Evolutionary conservation across 352 stramenopile species (phyloP).

Genomic region (Phytophthora hibernalis): DNA sequence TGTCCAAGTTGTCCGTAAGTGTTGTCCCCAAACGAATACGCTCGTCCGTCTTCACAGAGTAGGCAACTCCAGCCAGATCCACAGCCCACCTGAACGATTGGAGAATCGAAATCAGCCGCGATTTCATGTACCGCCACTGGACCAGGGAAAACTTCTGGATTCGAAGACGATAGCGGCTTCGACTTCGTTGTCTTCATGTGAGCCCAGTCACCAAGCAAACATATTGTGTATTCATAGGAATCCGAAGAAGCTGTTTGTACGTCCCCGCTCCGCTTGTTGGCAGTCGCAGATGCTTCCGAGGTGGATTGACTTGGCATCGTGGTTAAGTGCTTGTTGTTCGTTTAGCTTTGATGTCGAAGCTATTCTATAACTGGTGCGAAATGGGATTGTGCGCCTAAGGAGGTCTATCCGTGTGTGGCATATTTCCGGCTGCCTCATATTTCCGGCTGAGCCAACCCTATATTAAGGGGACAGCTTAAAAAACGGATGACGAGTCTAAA

Average conservation of each 20-base stretch:
- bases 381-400: slow-evolving; percentile 3
- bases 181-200: slow-evolving; percentile 12
- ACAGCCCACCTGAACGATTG: slow-evolving; percentile 53
- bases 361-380: neutral
- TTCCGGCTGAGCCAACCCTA: no score
- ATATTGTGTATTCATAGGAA: slow-evolving; percentile 59
- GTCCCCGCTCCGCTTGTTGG: slow-evolving; percentile 9
- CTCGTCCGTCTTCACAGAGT: slow-evolving; percentile 51
- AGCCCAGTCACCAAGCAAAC: slow-evolving; percentile 52
- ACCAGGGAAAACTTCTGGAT: slow-evolving; percentile 4
- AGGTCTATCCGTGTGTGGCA: no score
- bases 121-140: slow-evolving; percentile 45
- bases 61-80: slow-evolving; percentile 61
- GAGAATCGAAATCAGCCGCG: slow-evolving; percentile 46
- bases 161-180: slow-evolving; percentile 1
- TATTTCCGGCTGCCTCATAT: no score
- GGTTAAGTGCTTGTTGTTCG: neutral
- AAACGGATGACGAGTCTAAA: no score
- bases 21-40: slow-evolving; percentile 65
- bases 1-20: slow-evolving; percentile 71
- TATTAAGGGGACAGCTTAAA: no score
- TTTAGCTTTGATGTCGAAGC: neutral
- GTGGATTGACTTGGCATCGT: slow-evolving; percentile 17
- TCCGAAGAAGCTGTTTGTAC: slow-evolving; percentile 1
- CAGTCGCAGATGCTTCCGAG: neutral